Percentiles rank a stretch among this genome's conserved stretches.
Evolutionary conservation across 2,329 filamentous ascomycete genomes (phyloP).

Genomic region (Epichloe gansuensis): DNA sequence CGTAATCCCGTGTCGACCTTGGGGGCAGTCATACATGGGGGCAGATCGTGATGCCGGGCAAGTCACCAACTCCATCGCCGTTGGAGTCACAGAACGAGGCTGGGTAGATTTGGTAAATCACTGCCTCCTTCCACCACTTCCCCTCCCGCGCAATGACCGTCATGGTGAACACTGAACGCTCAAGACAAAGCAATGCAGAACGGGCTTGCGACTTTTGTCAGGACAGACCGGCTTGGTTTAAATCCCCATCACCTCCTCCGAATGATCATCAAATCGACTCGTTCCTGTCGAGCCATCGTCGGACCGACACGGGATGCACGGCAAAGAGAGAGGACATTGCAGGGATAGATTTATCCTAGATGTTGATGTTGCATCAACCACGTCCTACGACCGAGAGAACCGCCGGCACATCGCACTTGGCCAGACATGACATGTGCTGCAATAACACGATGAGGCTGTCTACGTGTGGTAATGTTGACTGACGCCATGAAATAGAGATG

Average conservation of each 20-base stretch:
- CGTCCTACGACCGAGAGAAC: not conserved
- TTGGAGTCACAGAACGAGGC: conserved; percentile 45
- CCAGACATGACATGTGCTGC: not conserved
- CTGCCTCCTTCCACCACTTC: conserved; percentile 43
- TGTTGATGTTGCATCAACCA: not conserved
- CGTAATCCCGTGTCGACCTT: conserved; percentile 56
- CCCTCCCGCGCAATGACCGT: conserved; percentile 11
- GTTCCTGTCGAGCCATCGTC: not conserved
- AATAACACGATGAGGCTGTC: too few relatives aligned
- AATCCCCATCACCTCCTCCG: not conserved
- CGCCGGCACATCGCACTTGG: not conserved
- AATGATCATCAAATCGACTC: not conserved
- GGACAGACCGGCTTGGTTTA: not conserved
- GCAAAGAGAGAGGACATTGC: not conserved
- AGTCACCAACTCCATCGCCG: conserved; percentile 46
- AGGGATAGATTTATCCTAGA: not conserved
- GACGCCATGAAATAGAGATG: not conserved
- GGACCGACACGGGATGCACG: not conserved
- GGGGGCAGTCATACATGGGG: conserved; percentile 54
- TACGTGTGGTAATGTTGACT: not conserved
- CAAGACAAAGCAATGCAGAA: too few relatives aligned
- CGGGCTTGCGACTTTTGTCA: not conserved
- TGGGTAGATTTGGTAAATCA: conserved; percentile 48
- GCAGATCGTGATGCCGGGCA: conserved; percentile 53
- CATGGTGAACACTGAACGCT: conserved; percentile 9